phyloP scores from a whole-genome alignment of 2,329 filamentous ascomycete species.

The Aspergillus neoniger region DNA sequence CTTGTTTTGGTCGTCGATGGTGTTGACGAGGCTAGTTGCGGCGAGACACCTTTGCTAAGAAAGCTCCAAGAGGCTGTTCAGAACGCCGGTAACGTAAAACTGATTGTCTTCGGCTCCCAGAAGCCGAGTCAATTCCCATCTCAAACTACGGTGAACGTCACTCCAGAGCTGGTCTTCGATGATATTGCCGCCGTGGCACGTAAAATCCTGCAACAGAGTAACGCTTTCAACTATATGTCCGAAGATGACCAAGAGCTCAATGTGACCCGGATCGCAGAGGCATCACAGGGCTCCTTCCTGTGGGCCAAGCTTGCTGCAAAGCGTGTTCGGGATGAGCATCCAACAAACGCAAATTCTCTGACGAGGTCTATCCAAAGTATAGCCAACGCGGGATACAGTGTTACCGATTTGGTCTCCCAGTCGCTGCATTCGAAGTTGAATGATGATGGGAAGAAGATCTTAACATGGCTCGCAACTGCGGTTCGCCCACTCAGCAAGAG shows the following conservation, averaged over 20 bases:
- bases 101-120: constrained; percentile 34
- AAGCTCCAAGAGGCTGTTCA: constrained; percentile 27
- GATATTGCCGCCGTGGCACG: constrained; percentile 38
- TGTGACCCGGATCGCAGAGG: constrained; percentile 35
- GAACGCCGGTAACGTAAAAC: constrained; percentile 27
- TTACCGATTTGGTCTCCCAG: constrained; percentile 36
- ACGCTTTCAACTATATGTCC: constrained; percentile 27
- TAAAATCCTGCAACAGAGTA: constrained; percentile 26
- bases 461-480: constrained; percentile 41
- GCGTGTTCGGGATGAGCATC: constrained; percentile 30
- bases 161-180: constrained; percentile 35
- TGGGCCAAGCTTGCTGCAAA: constrained; percentile 43
- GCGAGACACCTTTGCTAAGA: constrained; percentile 30
- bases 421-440: constrained; percentile 27
- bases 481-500: constrained; percentile 36
- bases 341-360: constrained; percentile 24
- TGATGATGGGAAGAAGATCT: constrained; percentile 34
- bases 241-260: constrained; percentile 37
- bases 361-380: constrained; percentile 31
- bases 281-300: constrained; percentile 40
- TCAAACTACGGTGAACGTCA: constrained; percentile 30
- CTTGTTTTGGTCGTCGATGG: constrained; percentile 43
- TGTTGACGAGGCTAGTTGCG: constrained; percentile 37
- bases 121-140: constrained; percentile 12
- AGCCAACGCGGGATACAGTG: constrained; percentile 25